Conservation (phyloP, 2,329 filamentous ascomycete genomes). For the Lachnellula suecica region DNA sequence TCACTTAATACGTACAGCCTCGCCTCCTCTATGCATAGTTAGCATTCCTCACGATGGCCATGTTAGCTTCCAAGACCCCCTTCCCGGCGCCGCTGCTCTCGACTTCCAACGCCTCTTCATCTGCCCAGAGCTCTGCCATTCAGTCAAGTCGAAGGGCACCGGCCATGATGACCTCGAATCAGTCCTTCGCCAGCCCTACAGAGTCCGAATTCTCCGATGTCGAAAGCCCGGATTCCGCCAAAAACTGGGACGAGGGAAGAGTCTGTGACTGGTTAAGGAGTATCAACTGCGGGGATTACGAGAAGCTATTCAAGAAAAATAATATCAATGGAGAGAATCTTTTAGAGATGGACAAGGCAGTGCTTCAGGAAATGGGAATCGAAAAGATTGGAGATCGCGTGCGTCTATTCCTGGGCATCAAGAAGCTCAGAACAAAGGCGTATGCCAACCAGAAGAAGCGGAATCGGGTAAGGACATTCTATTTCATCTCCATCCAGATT, state of each 20-base stretch:
- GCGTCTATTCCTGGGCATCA: conserved; percentile 82
- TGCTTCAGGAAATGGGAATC: conserved; percentile 96
- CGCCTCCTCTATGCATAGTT: conserved; percentile 23
- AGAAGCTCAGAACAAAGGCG: conserved; percentile 75
- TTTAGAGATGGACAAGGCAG: conserved; percentile 93
- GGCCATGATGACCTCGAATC: conserved; percentile 47
- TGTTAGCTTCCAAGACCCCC: conserved; percentile 74
- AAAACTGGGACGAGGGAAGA: conserved; percentile 87
- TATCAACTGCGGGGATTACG: conserved; percentile 93
- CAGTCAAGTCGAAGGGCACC: conserved; percentile 54
- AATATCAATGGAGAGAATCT: conserved; percentile 98
- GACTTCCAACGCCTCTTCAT: conserved; percentile 44
- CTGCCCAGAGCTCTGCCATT: conserved; percentile 48
- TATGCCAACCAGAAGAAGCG: conserved; percentile 78
- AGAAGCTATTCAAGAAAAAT: conserved; percentile 84
- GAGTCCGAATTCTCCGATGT: conserved; percentile 90
- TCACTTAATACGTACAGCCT: neutral
- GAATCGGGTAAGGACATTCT: conserved; percentile 66
- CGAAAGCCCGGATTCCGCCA: conserved; percentile 72
- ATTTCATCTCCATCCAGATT: neutral
- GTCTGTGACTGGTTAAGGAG: conserved; percentile 89
- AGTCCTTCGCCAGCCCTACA: conserved; percentile 73
- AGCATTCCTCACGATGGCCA: conserved; percentile 57
- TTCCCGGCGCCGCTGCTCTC: conserved; percentile 59
- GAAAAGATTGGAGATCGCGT: conserved; percentile 97